A percentile compares a stretch with the other conserved stretches of the same genome.
Evolutionary conservation across 371 early-diverging fungal species (phyloP).

Genomic region (Furculomyces boomerangus): DNA sequence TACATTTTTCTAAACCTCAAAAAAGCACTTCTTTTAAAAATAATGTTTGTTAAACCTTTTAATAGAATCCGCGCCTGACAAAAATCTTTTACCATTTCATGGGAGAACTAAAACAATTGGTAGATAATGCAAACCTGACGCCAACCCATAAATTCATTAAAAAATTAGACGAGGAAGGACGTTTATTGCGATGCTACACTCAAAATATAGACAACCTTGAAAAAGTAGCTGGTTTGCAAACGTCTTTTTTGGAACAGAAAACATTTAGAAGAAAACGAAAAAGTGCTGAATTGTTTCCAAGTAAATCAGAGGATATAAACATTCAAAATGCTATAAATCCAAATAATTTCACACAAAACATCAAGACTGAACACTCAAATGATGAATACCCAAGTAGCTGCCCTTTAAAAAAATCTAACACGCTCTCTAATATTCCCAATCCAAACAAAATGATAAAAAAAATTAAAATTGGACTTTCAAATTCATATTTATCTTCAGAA

Average conservation of each 20-base stretch:
- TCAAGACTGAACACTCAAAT: too few species aligned
- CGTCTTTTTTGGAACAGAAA: conserved; percentile 6
- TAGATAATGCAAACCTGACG: conserved; percentile 57
- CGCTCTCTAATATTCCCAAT: too few species aligned
- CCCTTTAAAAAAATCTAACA: too few species aligned
- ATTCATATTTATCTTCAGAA: too few species aligned
- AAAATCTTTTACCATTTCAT: conserved; percentile 87
- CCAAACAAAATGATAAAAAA: too few species aligned
- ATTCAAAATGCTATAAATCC: too few species aligned
- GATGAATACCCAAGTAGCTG: too few species aligned
- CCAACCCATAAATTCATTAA: conserved; percentile 82
- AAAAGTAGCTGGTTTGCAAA: conserved; percentile 23
- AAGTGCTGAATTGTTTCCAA: neutral
- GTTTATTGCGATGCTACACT: conserved; percentile 79
- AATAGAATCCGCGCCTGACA: conserved; percentile 32
- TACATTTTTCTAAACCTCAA: neutral
- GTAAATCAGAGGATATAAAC: too few species aligned
- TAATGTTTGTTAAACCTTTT: neutral
- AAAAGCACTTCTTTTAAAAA: neutral
- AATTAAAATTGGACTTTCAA: too few species aligned
- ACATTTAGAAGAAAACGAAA: neutral
- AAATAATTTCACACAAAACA: too few species aligned
- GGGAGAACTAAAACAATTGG: conserved; percentile 72
- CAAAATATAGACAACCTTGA: conserved; percentile 96
- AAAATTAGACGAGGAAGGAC: conserved; percentile 45